Conservation (phyloP, 768 basidiomycete genomes). For the Boletus pseudopeckii region DNA sequence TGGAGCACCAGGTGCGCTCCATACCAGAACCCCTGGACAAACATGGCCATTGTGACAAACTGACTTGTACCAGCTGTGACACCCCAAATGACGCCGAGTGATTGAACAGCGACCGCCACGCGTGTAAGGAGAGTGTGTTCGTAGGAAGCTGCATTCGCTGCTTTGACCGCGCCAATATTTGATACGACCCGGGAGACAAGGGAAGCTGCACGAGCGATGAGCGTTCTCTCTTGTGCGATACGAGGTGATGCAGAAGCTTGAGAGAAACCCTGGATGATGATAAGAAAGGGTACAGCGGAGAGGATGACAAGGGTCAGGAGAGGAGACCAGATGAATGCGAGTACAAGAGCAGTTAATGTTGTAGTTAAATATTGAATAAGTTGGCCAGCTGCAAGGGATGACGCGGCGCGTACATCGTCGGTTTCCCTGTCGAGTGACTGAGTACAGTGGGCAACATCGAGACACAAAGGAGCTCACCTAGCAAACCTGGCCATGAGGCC, state of each 20-base stretch:
- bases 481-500: constrained; percentile 94
- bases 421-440: constrained; percentile 65
- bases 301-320: constrained; percentile 90
- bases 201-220: constrained; percentile 70
- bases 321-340: constrained; percentile 80
- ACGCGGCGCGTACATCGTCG: constrained; percentile 85
- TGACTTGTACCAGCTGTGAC: constrained; percentile 63
- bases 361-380: constrained; percentile 81
- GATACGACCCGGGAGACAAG: constrained; percentile 73
- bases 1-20: constrained; percentile 85
- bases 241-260: constrained; percentile 68
- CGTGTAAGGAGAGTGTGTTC: constrained; percentile 50
- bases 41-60: constrained; percentile 87
- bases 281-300: constrained; percentile 79
- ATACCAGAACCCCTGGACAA: constrained; percentile 97
- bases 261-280: constrained; percentile 71
- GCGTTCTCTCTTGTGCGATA: constrained; percentile 60
- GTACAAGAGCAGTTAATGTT: constrained; percentile 69
- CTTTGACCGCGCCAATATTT: constrained; percentile 88
- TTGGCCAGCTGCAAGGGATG: constrained; percentile 75
- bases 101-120: constrained; percentile 45
- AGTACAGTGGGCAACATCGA: neutral
- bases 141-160: constrained; percentile 71
- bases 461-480: constrained; percentile 42
- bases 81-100: constrained; percentile 74